phyloP scores from a whole-genome alignment of 306 rosid species.

The Mimosa bimucronata region DNA sequence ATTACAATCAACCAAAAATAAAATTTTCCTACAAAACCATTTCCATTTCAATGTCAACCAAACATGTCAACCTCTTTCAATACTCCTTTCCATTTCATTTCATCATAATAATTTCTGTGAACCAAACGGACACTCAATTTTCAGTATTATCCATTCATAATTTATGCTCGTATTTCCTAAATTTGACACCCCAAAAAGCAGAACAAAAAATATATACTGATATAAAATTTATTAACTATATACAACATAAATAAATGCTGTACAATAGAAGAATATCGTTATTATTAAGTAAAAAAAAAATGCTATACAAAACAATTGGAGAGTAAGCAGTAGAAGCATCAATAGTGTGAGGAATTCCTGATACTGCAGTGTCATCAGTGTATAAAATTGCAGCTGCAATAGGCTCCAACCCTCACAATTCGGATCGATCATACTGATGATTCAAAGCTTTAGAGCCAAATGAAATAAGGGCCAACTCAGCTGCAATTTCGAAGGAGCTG shows the following conservation, averaged over 20 bases:
- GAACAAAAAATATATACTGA: neutral
- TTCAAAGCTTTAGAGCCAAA: neutral
- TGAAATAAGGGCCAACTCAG: neutral
- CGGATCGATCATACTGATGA: slow-evolving; percentile 17
- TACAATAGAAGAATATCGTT: slow-evolving; percentile 26
- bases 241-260: slow-evolving; percentile 10
- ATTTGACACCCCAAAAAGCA: neutral
- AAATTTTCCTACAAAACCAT: no score
- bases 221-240: neutral
- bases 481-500: neutral
- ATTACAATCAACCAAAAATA: no score
- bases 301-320: slow-evolving; percentile 39
- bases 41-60: no score
- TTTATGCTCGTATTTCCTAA: neutral
- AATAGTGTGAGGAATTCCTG: neutral
- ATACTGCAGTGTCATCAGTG: neutral
- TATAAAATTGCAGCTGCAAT: slow-evolving; percentile 14
- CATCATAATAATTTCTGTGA: no score
- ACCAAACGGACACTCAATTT: no score
- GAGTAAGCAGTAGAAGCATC: neutral
- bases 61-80: no score
- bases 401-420: slow-evolving; percentile 16
- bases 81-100: no score
- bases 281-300: slow-evolving; percentile 32
- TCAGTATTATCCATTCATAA: neutral